Conservation (phyloP, 2,329 filamentous ascomycete genomes). For the Ceratocystis alfenasii region DNA sequence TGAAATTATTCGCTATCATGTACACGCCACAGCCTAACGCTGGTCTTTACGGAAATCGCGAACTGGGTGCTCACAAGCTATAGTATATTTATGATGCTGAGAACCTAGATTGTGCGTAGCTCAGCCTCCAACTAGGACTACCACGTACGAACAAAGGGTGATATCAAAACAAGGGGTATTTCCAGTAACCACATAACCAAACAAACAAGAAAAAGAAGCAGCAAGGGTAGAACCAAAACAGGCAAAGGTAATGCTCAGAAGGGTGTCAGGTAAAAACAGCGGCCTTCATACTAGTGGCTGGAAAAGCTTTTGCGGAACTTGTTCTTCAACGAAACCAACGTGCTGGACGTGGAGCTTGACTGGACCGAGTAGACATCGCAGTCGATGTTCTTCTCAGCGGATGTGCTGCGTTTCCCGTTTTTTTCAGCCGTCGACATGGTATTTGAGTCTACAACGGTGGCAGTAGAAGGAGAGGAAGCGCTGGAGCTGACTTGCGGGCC, state of each 20-base stretch:
- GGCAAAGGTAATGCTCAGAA: too few species aligned
- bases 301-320: conserved; percentile 21
- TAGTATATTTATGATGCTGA: neutral
- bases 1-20: conserved; percentile 27
- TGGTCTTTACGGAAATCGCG: too few species aligned
- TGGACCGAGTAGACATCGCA: conserved; percentile 3
- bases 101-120: neutral
- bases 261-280: neutral
- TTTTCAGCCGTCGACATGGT: neutral
- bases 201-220: neutral
- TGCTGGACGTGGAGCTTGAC: neutral
- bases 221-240: neutral
- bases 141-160: conserved; percentile 5
- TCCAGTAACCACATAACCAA: neutral
- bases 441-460: neutral
- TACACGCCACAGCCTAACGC: neutral
- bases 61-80: neutral
- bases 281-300: neutral
- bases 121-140: neutral
- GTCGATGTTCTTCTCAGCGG: neutral
- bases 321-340: conserved; percentile 8
- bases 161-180: conserved; percentile 3
- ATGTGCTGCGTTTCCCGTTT: conserved; percentile 11
- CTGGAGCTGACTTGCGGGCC: neutral
- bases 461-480: neutral